phyloP scores from a whole-genome alignment of 75 land plant genomes.

The Ceratopteris richardii region DNA sequence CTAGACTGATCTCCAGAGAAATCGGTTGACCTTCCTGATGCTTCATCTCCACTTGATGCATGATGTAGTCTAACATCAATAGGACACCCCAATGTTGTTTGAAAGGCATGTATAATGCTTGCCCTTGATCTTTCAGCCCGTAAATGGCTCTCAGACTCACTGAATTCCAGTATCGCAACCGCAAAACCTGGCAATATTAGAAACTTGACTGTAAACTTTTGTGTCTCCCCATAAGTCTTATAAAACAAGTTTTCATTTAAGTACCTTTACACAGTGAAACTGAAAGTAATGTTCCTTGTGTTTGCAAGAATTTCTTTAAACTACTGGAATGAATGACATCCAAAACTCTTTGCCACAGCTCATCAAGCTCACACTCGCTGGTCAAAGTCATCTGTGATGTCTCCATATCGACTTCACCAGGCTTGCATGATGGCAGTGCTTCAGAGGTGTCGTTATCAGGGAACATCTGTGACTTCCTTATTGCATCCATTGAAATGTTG shows the following conservation, averaged over 20 bases:
- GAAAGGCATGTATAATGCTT: constrained; percentile 72
- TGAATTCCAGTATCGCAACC: constrained; percentile 51
- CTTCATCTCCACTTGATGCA: constrained; percentile 37
- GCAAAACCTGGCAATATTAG: constrained; percentile 8
- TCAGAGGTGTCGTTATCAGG: no score
- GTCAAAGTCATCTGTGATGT: constrained; percentile 12
- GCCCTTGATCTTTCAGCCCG: constrained; percentile 62
- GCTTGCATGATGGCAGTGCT: no score
- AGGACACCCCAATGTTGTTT: constrained; percentile 51
- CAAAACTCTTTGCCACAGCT: constrained; percentile 65
- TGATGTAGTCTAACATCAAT: constrained; percentile 39
- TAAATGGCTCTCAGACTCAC: constrained; percentile 29
- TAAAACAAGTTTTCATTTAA: not conserved
- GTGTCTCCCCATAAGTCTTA: not conserved
- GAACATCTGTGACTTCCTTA: no score
- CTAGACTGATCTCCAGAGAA: constrained; percentile 11
- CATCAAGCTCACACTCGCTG: constrained; percentile 31
- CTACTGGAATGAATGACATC: constrained; percentile 26
- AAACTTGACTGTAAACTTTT: not conserved
- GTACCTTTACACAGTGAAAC: constrained; percentile 31
- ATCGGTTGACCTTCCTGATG: constrained; percentile 16
- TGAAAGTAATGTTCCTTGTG: constrained; percentile 55
- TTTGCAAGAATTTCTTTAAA: constrained; percentile 47
- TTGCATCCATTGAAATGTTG: not conserved
- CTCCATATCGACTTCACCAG: not conserved